A percentile compares a stretch with the other conserved stretches of the same genome.
Evolutionary conservation across 2,329 filamentous ascomycete genomes (phyloP).

Genomic region (Biscogniauxia sp.): DNA sequence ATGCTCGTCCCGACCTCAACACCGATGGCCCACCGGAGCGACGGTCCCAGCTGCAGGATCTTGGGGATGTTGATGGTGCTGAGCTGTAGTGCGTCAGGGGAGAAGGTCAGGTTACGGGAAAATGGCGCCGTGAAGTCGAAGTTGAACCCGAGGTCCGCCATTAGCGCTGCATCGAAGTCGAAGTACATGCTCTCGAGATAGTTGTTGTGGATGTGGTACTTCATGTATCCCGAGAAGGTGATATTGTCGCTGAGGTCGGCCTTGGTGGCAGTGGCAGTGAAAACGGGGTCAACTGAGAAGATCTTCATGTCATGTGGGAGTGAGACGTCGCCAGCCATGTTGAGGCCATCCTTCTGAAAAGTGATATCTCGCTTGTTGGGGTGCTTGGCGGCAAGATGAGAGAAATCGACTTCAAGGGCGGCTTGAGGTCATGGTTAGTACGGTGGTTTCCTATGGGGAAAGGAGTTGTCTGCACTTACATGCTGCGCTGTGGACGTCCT

Average conservation of each 20-base stretch:
- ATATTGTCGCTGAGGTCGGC: constrained; percentile 36
- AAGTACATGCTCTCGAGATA: constrained; percentile 39
- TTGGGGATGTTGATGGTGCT: constrained; percentile 39
- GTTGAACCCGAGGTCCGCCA: constrained; percentile 36
- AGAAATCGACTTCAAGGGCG: constrained; percentile 18
- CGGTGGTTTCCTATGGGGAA: neutral
- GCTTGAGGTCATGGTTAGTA: constrained; percentile 10
- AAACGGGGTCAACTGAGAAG: constrained; percentile 29
- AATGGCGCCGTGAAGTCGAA: constrained; percentile 35
- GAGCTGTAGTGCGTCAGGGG: constrained; percentile 37
- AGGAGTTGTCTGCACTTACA: constrained; percentile 26
- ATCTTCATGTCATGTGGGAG: constrained; percentile 29
- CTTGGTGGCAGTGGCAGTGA: constrained; percentile 35
- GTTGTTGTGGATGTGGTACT: constrained; percentile 37
- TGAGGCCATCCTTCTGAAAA: constrained; percentile 22
- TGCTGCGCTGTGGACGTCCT: constrained; percentile 33
- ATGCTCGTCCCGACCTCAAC: constrained; percentile 35
- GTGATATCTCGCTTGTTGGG: constrained; percentile 12
- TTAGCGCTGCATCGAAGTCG: constrained; percentile 40
- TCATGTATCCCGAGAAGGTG: constrained; percentile 42
- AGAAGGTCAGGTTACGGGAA: constrained; percentile 34
- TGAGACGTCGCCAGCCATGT: constrained; percentile 25
- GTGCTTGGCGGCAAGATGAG: constrained; percentile 9
- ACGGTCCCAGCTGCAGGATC: constrained; percentile 38
- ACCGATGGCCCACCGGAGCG: constrained; percentile 37